Conservation (phyloP, 352 stramenopile species). For the Plasmopara viticola region DNA sequence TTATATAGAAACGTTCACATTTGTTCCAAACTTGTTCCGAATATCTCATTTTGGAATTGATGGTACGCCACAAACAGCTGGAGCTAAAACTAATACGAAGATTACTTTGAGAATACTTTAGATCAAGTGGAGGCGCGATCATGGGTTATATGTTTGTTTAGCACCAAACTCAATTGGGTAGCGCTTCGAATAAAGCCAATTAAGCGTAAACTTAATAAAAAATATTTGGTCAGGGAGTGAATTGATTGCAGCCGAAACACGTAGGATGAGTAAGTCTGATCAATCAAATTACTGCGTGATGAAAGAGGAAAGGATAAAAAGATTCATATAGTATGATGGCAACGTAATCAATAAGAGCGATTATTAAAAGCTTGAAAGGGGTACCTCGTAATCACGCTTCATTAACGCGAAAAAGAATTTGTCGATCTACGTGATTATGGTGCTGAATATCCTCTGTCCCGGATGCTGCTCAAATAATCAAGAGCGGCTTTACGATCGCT, state of each 20-base stretch:
- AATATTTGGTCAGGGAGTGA: neutral
- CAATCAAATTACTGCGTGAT: neutral
- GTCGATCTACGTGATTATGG: neutral
- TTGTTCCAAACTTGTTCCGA: neutral
- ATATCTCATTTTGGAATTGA: neutral
- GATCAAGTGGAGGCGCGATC: neutral
- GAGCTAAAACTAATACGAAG: neutral
- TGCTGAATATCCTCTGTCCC: neutral
- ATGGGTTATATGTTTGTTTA: neutral
- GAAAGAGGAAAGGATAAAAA: neutral
- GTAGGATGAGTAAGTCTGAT: neutral
- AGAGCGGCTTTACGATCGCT: neutral
- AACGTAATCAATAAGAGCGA: neutral
- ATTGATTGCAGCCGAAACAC: neutral
- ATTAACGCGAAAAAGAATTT: neutral
- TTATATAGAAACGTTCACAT: neutral
- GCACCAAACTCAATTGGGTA: neutral
- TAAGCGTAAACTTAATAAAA: neutral
- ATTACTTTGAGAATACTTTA: neutral
- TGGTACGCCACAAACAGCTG: neutral
- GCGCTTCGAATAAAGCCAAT: neutral
- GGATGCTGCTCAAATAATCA: conserved; percentile 2
- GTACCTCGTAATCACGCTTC: neutral
- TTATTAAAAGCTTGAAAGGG: neutral
- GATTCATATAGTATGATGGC: neutral